Base-by-base conservation (phyloP, 164 flowering plant genomes). In the Paratinospora sagittata region DNA sequence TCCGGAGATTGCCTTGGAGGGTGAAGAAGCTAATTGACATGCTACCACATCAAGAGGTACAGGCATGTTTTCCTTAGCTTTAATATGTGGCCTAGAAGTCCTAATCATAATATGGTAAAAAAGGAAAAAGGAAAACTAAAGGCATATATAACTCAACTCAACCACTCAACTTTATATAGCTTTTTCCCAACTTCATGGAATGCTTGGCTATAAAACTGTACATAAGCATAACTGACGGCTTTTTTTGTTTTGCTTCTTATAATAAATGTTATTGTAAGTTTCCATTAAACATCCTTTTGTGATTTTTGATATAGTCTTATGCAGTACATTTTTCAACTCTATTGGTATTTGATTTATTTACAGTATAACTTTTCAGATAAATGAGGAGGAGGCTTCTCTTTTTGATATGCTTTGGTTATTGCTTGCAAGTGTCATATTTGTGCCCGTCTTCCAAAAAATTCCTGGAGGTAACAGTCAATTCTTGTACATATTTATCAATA, bases 381-480 rank as follows among this genome's bases (percentile, higher is more conserved):
- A 90, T 78, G 99, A 88, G 80, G 99, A 96, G 80, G 99, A 96
- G 78, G 96, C 98, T 69, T 93, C 99, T 45, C 92, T 96, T 39
- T 85, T 91, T 78, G 98, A 96, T 79, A 82, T 91, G 88, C 72
- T 96, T 73, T 93, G 97, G 97, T 83, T 96, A 73, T 80, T 96
- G 79, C 93, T 96, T 69, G 99, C 97, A 49, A 96, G 99, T 88
- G 99, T 96, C 70, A 85, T 96, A 76, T 93, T 96, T 87, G 99
- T 96, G 78, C 99, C 99, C 13, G 24, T 85, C 70, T 96, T 96
- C 83, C 98, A 93, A 80, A 93, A 88, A 84, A 84, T 96, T 80
- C 99, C 99, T 71, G 99, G 99, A 88, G 99, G 99, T 96, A 81
- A 71, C 6, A 34, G 60, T 47, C 39, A 37, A 36, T 63, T n/a